These are phyloP conservation scores for Aspergillus kassunensis DNA, from an alignment of 495 filamentous ascomycete genomes.

Conservation along the genomic window DNA sequence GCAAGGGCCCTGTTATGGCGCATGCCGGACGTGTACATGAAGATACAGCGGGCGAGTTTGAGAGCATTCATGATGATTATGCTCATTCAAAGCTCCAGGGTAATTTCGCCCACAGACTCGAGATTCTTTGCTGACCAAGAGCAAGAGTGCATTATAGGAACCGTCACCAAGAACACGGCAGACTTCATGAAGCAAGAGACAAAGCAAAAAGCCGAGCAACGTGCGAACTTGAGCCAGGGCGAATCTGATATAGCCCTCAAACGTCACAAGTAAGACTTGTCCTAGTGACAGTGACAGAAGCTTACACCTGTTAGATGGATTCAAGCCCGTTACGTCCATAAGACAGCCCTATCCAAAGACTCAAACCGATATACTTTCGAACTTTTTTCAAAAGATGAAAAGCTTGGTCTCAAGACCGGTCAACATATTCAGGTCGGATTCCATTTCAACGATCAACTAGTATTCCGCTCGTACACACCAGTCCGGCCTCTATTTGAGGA, in stretches of 20 bases:
- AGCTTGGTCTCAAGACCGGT: constrained; percentile 39
- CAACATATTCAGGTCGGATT: constrained; percentile 42
- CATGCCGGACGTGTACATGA: constrained; percentile 30
- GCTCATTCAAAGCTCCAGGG: constrained; percentile 29
- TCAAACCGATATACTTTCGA: constrained; percentile 37
- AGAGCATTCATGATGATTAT: constrained; percentile 30
- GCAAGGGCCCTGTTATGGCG: too few species aligned
- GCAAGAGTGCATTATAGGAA: too few species aligned
- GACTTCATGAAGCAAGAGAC: too few species aligned
- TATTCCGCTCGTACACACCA: constrained; percentile 42
- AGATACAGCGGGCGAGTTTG: constrained; percentile 31
- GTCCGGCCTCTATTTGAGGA: constrained; percentile 30
- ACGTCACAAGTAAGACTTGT: too few species aligned
- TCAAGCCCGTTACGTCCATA: constrained; percentile 4
- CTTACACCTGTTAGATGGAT: constrained; percentile 18
- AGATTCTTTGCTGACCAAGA: too few species aligned
- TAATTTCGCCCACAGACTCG: constrained; percentile 34
- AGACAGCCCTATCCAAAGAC: constrained; percentile 26
- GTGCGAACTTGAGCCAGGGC: too few species aligned
- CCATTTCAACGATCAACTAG: constrained; percentile 32
- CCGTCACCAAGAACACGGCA: too few species aligned
- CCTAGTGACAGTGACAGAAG: too few species aligned
- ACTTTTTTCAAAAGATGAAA: constrained; percentile 28
- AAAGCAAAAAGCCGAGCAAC: too few species aligned
- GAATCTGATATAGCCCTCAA: too few species aligned